Percentiles rank a stretch among this genome's conserved stretches.
phyloP scores from a whole-genome alignment of 2,329 filamentous ascomycete genomes.

The Emmonsia crescens region DNA sequence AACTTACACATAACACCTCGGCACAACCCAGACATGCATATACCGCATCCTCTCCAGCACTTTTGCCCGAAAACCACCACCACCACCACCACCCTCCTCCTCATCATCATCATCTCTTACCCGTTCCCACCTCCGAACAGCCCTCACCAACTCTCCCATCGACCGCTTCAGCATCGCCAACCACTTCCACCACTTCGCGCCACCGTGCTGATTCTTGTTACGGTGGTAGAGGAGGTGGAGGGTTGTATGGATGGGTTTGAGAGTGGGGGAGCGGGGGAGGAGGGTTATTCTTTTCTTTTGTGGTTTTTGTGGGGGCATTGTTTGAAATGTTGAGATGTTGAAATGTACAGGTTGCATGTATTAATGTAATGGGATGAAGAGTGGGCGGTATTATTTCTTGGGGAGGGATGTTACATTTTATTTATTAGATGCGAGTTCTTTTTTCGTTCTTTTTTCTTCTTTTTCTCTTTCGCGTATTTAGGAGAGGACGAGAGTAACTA shows the following conservation, averaged over 20 bases:
- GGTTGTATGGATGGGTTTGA: conserved; percentile 26
- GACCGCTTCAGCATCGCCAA: conserved; percentile 62
- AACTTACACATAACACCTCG: conserved; percentile 33
- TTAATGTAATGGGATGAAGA: no score
- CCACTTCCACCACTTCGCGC: conserved; percentile 68
- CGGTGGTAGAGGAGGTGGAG: conserved; percentile 67
- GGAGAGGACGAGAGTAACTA: no score
- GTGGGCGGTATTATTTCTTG: no score
- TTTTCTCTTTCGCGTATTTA: no score
- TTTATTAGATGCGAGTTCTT: no score
- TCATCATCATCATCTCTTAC: conserved; percentile 26
- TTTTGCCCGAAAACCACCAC: conserved; percentile 28
- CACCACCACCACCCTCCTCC: conserved; percentile 36
- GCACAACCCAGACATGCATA: conserved; percentile 26
- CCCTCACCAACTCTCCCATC: conserved; percentile 43
- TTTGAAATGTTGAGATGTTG: no score
- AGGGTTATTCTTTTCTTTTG: neutral
- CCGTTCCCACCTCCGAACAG: conserved; percentile 24
- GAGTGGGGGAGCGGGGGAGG: conserved; percentile 13
- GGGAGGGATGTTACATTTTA: neutral
- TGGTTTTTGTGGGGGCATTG: neutral
- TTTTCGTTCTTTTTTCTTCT: no score
- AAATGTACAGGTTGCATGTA: no score
- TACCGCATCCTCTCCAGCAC: conserved; percentile 16
- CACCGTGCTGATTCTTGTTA: conserved; percentile 83